Evolutionary conservation across 179 eudicot genomes (phyloP), one percentile per base, ranked within the genome.

Genomic region (Beta corolliflora): DNA sequence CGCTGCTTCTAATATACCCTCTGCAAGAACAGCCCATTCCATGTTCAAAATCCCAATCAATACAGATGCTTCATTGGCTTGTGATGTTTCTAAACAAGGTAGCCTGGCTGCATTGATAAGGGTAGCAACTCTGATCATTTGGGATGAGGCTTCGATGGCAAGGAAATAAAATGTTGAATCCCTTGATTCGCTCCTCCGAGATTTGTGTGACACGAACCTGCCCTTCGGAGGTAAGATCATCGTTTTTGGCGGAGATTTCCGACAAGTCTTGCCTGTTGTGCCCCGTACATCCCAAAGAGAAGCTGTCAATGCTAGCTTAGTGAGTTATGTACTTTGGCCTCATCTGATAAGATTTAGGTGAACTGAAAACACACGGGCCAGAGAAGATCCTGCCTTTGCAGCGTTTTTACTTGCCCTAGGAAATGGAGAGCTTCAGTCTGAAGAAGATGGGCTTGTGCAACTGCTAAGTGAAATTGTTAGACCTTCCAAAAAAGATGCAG

Each of bases 391-490:
- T 1, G 52, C 12, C 0, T 86, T 83, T 29, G 3, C 48, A 4
- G 19, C 80, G 0, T 87, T 76, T n/a, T 41, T 82, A 1, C 23
- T 84, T 1, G 31, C 48, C 2, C 48, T 84, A 9, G 87, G 88
- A 0, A 71, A 86, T 23, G 87, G 85, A 4, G 31, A 10, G 0
- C 77, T 68, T 44, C 75, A 29, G 3, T 59, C 0, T 7, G 9
- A 66, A 5, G 70, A 44, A 1, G 15, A 2, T 54, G 68, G n/a
- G 1, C 1, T 18, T 7, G 66, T 79, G 1, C 8, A 13, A 3
- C 5, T 79, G 1, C 76, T 75, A 1, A 4, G 18, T 13, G 3
- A 1, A 0, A 79, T 29, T 13, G 5, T 70, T 0, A 65, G 15
- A 0, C 50, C 50, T 0, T 18, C 15, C 6, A 2, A 3, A 7